Evolutionary conservation across 805 yeast species (phyloP).

Genomic region (Metschnikowia noctiluminum): DNA sequence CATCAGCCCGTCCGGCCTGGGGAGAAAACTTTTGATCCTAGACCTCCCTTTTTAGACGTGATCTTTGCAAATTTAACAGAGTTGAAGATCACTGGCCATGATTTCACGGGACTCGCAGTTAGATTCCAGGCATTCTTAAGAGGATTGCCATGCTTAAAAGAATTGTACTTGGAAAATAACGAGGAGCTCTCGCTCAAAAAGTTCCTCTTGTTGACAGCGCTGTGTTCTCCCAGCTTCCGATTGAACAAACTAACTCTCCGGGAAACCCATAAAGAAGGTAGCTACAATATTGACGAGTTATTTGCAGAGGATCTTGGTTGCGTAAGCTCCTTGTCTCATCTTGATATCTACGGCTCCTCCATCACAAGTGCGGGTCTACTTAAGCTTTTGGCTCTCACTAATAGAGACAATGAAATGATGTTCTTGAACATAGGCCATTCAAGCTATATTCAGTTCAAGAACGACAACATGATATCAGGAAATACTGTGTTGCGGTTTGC

Average conservation of each 20-base stretch:
- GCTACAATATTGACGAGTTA: slow-evolving; percentile 28
- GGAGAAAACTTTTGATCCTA: slow-evolving; percentile 22
- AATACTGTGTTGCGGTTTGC: slow-evolving; percentile 10
- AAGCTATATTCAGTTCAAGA: slow-evolving; percentile 12
- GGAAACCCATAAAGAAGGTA: slow-evolving; percentile 22
- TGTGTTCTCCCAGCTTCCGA: slow-evolving; percentile 26
- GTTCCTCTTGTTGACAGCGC: slow-evolving; percentile 28
- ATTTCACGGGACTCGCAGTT: slow-evolving; percentile 23
- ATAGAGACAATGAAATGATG: slow-evolving; percentile 2
- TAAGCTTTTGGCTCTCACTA: slow-evolving; percentile 11
- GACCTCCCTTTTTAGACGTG: slow-evolving; percentile 23
- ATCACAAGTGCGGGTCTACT: slow-evolving; percentile 12
- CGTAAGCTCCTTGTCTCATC: slow-evolving; percentile 20
- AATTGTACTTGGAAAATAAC: slow-evolving; percentile 34
- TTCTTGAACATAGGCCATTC: slow-evolving; percentile 16
- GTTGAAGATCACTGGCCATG: slow-evolving; percentile 30
- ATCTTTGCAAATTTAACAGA: slow-evolving; percentile 24
- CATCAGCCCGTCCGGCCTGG: slow-evolving; percentile 10
- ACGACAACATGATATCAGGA: slow-evolving; percentile 10
- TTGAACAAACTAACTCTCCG: slow-evolving; percentile 29
- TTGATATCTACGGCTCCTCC: slow-evolving; percentile 27
- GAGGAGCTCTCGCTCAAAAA: slow-evolving; percentile 24
- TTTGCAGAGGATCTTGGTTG: slow-evolving; percentile 22
- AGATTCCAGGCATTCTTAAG: slow-evolving; percentile 1
- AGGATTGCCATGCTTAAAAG: background rate